These are phyloP conservation scores for Cubamyces sp. DNA, from an alignment of 768 basidiomycete species.

Conservation along the genomic window DNA sequence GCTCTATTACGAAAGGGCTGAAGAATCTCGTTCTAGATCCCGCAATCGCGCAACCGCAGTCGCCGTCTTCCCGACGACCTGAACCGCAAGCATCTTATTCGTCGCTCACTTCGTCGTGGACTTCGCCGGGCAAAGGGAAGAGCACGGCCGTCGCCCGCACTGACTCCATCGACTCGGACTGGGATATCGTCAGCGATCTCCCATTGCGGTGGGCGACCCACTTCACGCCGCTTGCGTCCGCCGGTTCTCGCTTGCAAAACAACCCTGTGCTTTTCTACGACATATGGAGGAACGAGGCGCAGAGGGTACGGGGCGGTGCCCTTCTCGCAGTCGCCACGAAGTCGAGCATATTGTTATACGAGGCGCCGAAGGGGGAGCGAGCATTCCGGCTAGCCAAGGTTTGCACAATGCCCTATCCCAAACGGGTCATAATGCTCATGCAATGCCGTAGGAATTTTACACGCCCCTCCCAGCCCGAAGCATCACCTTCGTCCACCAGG, in stretches of 20 bases:
- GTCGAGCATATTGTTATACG: conserved; percentile 71
- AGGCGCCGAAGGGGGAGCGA: conserved; percentile 81
- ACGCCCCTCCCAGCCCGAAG: conserved; percentile 70
- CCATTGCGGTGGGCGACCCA: conserved; percentile 88
- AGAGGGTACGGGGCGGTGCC: conserved; percentile 48
- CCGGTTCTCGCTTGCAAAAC: conserved; percentile 64
- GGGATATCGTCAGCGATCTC: conserved; percentile 77
- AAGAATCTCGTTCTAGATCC: conserved; percentile 58
- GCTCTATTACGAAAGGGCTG: conserved; percentile 64
- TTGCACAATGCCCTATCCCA: conserved; percentile 12
- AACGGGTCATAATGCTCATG: neutral
- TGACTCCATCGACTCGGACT: conserved; percentile 30
- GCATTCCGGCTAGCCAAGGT: conserved; percentile 86
- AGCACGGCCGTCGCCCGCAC: conserved; percentile 19
- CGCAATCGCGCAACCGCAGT: conserved; percentile 33
- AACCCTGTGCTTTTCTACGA: conserved; percentile 67
- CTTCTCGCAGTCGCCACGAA: conserved; percentile 80
- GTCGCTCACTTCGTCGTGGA: conserved; percentile 17
- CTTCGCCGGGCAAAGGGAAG: conserved; percentile 17
- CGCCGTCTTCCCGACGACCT: conserved; percentile 36
- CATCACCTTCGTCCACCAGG: conserved; percentile 72
- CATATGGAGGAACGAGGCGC: conserved; percentile 64
- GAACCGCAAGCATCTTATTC: conserved; percentile 32
- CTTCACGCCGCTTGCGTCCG: conserved; percentile 74
- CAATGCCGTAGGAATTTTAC: conserved; percentile 78